Evolutionary conservation across 2,329 filamentous ascomycete genomes (phyloP).

Genomic region (Hymenoscyphus fructigenus): DNA sequence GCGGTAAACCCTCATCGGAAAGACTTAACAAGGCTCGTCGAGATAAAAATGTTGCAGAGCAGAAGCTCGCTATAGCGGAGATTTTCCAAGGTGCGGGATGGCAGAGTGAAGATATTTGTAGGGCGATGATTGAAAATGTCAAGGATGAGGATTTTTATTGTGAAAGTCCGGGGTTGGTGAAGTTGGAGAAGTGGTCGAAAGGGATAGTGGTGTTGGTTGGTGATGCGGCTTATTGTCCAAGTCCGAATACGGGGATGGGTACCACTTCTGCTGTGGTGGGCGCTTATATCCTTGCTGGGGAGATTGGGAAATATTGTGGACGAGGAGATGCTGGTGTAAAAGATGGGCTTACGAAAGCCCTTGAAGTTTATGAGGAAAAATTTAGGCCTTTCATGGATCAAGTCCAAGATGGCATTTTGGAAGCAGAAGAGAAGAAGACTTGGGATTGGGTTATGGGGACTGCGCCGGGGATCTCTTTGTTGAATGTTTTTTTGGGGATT

Average conservation of each 20-base stretch:
- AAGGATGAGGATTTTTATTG: slow-evolving; percentile 46
- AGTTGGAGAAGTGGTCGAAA: slow-evolving; percentile 42
- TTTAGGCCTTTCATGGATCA: neutral
- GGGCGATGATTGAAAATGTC: slow-evolving; percentile 45
- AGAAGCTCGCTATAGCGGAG: slow-evolving; percentile 32
- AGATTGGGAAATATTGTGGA: slow-evolving; percentile 26
- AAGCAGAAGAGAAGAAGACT: neutral
- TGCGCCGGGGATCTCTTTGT: neutral
- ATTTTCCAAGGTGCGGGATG: slow-evolving; percentile 49
- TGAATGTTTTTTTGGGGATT: neutral
- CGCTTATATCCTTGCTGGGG: slow-evolving; percentile 58
- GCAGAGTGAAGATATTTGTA: slow-evolving; percentile 36
- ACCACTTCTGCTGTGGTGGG: slow-evolving; percentile 49
- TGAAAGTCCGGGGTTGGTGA: slow-evolving; percentile 45
- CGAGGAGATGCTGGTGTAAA: too few species aligned
- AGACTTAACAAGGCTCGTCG: too few species aligned
- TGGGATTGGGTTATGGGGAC: neutral
- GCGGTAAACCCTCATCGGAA: too few species aligned
- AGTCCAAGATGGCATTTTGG: neutral
- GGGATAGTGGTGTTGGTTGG: slow-evolving; percentile 50
- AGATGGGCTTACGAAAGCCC: too few species aligned
- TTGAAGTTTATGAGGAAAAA: neutral
- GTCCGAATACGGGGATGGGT: slow-evolving; percentile 51
- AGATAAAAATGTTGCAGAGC: slow-evolving; percentile 33
- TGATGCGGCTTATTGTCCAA: slow-evolving; percentile 57